Evolutionary conservation across 2,329 filamentous ascomycete species (phyloP), one percentile per base, ranked within the genome.

Genomic region (Escovopsis sp.): DNA sequence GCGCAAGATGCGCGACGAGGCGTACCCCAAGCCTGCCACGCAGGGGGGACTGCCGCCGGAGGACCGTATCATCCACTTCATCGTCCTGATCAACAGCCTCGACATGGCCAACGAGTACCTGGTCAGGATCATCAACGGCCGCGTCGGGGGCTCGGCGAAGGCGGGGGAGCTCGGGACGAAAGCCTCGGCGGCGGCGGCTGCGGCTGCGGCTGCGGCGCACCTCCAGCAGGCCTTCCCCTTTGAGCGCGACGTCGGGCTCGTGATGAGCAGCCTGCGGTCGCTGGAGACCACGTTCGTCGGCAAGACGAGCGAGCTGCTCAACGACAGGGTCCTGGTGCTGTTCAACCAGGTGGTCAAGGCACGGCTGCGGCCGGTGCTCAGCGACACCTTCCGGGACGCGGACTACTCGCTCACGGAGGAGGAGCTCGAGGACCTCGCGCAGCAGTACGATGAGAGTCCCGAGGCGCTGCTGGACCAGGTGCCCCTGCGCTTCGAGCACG

Each of bases 1-100:
- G 60, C 81, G 89, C 45, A 94, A 94, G 63, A 96, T 98, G 91
- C 79, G 87, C 37, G 87, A 96, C 58, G 91, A 98, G 60, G 83
- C 81, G 47, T 96, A 95, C 56, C 91, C 89, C 0, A 85, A 82
- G 54, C 71, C 85, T 2, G 66, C 77, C 0, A 75, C 88, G 1
- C 80, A 86, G 59, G 87, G 87, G 34, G 82, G 79, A 1, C 72
- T 88, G 37, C 89, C 89, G 1, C 85, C 88, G 0, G 91, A 98
- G 59, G 80, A 87, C 53, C 85, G 82, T 52, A 83, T 95, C 49
- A 76, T 96, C 41, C 72, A 83, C 4, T 98, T 98, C 59, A 77
- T 95, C 12, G 81, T 96, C 19, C 73, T 95, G 38, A 86, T 95
- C 61, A 98, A 98, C 70, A 95, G 89, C 58, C 77, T 98, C 26